Base-by-base conservation (phyloP, 2,329 filamentous ascomycete species). In the Amphichorda felina region DNA sequence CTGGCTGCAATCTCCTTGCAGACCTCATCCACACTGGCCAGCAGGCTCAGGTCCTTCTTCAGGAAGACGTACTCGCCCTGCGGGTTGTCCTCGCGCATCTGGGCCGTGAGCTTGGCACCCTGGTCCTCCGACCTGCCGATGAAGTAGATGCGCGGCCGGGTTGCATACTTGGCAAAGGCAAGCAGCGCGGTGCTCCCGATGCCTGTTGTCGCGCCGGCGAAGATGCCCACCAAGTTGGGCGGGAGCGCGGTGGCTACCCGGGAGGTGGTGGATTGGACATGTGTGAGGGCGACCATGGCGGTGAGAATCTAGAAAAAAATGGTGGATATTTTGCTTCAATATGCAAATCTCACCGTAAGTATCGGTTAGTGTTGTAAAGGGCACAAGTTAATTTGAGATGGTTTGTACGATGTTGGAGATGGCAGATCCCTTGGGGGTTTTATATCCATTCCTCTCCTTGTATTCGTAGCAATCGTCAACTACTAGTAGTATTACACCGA, bases 161-260 rank as follows among this genome's bases (percentile, higher is more conserved):
- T 38, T 2, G 62, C 49, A 14, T 60, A 44, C 28, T 59, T 55
- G 9, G 59, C 57, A 28, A 73, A 65, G 16, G 59, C 49, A 35
- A 61, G 64, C 13, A 72, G 49, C 0, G 67, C 61, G 10, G 57
- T 49, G 40, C 67, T 56, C 7, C 70, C 70, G 30, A 75, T 71
- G n/a, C 70, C 70, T 26, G 60, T 61, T 4, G 70, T 75, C 19
- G 62, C 70, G 24, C 70, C 68, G 4, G 70, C 61, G 37, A 73
- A 72, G 18, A 71, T 59, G 30, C 61, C 64, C 4, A 66, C 59
- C 4, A 64, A 43, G 15, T 22, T 17, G 9, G 14, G 14, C 24
- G 24, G 24, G 13, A 25, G 24, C 24, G 24, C 13, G 24, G 8
- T 13, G 24, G 8, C 24, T 25, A 25, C 13, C 8, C 24, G 24